Percentiles rank a stretch among this genome's conserved stretches.
Conservation (phyloP, 2,329 filamentous ascomycete genomes). For the Paecilomyces sp. region DNA sequence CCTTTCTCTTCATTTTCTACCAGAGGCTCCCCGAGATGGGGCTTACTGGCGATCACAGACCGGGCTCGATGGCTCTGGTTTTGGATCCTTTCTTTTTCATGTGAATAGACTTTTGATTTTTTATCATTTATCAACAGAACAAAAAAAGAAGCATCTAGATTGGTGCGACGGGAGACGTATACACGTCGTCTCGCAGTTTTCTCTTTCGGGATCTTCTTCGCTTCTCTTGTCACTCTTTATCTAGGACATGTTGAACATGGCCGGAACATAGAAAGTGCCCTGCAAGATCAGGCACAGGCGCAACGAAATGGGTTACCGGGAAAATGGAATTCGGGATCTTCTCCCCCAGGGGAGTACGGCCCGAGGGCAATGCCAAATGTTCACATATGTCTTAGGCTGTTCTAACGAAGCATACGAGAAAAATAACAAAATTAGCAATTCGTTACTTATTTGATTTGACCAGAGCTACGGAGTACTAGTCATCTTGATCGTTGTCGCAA, state of each 20-base stretch:
- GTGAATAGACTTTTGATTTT: background rate
- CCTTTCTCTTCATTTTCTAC: background rate
- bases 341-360: background rate
- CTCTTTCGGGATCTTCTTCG: background rate
- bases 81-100: background rate
- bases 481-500: background rate
- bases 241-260: constrained; percentile 1
- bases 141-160: background rate
- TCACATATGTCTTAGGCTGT: background rate
- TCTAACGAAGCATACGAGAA: background rate
- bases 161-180: background rate
- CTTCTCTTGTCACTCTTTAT: background rate
- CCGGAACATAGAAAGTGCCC: constrained; percentile 7
- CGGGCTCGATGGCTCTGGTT: background rate
- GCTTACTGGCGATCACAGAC: background rate
- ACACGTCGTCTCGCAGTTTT: background rate
- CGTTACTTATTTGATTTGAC: too few relatives aligned
- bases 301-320: background rate
- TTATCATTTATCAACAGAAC: background rate
- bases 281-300: constrained; percentile 13
- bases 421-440: background rate
- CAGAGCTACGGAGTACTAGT: too few relatives aligned
- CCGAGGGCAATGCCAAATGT: background rate
- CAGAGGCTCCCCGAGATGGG: background rate
- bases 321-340: background rate